Base-by-base conservation (phyloP, 2,329 filamentous ascomycete genomes). In the Aspergillus pseudotamarii region DNA sequence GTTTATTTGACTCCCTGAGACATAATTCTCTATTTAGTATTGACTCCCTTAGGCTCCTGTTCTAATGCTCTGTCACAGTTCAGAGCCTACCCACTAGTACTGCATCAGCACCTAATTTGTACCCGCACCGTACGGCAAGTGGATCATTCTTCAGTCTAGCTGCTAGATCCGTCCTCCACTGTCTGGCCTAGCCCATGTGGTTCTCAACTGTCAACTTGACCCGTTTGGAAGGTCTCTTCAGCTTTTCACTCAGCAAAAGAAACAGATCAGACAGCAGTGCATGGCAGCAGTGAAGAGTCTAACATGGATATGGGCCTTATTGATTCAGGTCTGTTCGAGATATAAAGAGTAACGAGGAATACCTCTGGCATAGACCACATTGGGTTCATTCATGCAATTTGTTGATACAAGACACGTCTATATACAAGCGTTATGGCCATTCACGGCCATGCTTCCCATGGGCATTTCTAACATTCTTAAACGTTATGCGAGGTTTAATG, bases 181-280 rank as follows among this genome's bases (percentile, higher is more conserved):
- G 67, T 72, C 26, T 61, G 61, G 61, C 78, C 74, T 38, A 79
- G 63, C 19, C 59, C 68, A 9, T 62, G 62, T 6, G 66, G 66
- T 19, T 72, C 70, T 69, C 63, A 46, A 46, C 43, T n/a, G 45
- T 79, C 77, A 10, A 79, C 67, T n/a, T 78, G 64, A 12, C 77
- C 76, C 76, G 76, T 79, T 50, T 61, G 61, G 58, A 75, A 66
- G 19, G 75, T 16, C 77, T 73, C 71, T 1, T 55, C 46, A 6
- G 75, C 76, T 75, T 75, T 57, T 80, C 77, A 1, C 74, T 77
- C 11, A 80, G 69, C 50, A 78, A 80, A 78, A 41, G 38, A 41
- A 41, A n/a, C 41, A 78, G 64, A 1, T 72, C 71, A 19, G 77
- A 76, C 14, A 80, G 63, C 8, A 79, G 61, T 4, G 76, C 76